A percentile compares a stretch with the other conserved stretches of the same genome.
phyloP scores from a whole-genome alignment of 129 eudicot species.

The Gnaphalium uliginosum region DNA sequence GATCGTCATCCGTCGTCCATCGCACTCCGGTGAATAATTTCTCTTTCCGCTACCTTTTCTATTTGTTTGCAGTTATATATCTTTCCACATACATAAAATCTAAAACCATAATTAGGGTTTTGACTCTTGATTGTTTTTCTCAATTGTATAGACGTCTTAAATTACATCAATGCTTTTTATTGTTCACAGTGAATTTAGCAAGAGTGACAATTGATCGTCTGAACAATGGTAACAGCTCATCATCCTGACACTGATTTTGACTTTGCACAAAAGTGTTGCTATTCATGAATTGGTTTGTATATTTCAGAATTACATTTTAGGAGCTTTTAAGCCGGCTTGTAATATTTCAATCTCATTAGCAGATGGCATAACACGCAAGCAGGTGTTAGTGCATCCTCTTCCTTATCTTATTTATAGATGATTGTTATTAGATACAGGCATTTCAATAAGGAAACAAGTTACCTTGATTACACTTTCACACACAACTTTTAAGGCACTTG shows the following conservation, averaged over 20 bases:
- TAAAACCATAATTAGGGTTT: not conserved
- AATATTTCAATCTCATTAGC: conserved; percentile 62
- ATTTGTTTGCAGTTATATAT: no score
- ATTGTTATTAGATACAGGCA: not conserved
- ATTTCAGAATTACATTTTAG: conserved; percentile 76
- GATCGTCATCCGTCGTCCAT: no score
- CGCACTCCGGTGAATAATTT: no score
- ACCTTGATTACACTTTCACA: no score
- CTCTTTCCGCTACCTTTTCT: no score
- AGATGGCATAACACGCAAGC: conserved; percentile 87
- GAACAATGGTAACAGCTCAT: not conserved
- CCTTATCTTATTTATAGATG: conserved; percentile 1
- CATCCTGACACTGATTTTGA: conserved; percentile 12
- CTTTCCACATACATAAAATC: no score
- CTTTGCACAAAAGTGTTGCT: not conserved
- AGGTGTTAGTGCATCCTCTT: conserved; percentile 41
- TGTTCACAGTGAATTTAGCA: not conserved
- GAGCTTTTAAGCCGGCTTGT: conserved; percentile 95
- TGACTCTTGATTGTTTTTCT: not conserved
- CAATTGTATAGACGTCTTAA: not conserved
- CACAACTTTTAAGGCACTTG: no score
- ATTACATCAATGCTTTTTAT: not conserved
- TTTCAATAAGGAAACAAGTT: no score
- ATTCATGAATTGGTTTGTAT: not conserved
- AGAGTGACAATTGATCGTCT: not conserved